Evolutionary conservation across 139 green algal species (phyloP).

Genomic region (Microglena sp.): DNA sequence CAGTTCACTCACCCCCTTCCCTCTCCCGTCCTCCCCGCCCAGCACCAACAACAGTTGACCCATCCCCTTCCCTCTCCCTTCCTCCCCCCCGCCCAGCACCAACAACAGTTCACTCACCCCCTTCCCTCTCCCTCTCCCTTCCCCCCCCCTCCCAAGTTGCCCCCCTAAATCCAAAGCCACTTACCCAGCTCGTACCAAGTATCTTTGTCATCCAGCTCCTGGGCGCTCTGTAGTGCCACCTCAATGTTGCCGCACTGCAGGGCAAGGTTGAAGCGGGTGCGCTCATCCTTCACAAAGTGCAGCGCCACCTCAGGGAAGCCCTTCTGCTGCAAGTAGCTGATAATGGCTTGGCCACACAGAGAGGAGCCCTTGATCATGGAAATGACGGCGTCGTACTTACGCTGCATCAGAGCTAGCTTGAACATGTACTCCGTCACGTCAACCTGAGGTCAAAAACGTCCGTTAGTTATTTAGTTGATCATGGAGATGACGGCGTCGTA

Average conservation of each 20-base stretch:
- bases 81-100: too few relatives aligned
- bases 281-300: constrained; percentile 58
- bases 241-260: constrained; percentile 88
- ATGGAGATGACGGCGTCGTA: constrained; percentile 92
- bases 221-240: constrained; percentile 86
- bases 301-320: constrained; percentile 86
- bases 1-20: too few relatives aligned
- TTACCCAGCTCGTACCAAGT: constrained; percentile 84
- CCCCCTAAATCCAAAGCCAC: too few relatives aligned
- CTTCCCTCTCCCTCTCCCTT: too few relatives aligned
- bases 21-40: too few relatives aligned
- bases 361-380: constrained; percentile 77
- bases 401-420: constrained; percentile 93
- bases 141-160: too few relatives aligned
- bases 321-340: constrained; percentile 95
- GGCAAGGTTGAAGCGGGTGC: constrained; percentile 88
- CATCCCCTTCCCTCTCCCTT: too few relatives aligned
- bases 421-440: constrained; percentile 96
- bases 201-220: constrained; percentile 92
- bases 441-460: constrained; percentile 40
- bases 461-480: constrained; percentile 79
- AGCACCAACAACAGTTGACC: too few relatives aligned
- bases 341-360: constrained; percentile 95
- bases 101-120: too few relatives aligned
- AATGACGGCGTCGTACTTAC: constrained; percentile 91